Conservation (phyloP, 2,329 filamentous ascomycete genomes). For the Didymellaceae sp. region DNA sequence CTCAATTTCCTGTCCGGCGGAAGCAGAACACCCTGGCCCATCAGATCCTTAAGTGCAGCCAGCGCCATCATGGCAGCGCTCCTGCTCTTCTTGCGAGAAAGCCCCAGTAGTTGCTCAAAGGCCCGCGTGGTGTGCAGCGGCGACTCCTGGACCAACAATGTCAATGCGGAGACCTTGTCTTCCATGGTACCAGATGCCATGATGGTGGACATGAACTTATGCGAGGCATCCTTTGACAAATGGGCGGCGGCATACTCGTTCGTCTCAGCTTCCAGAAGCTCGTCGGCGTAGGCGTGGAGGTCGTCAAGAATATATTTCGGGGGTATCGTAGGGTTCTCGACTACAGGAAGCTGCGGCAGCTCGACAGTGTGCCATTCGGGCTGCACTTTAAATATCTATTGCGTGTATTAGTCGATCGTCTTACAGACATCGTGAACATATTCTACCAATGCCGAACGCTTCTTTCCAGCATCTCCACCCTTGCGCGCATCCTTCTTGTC, state of each 20-base stretch:
- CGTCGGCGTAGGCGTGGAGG: conserved; percentile 73
- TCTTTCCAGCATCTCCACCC: conserved; percentile 39
- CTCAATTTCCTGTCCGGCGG: conserved; percentile 82
- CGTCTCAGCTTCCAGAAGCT: conserved; percentile 79
- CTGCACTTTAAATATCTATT: conserved; percentile 64
- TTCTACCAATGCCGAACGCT: conserved; percentile 43
- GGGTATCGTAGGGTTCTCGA: conserved; percentile 55
- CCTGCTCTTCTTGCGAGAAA: conserved; percentile 93
- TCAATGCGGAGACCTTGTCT: conserved; percentile 95
- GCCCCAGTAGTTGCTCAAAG: conserved; percentile 78
- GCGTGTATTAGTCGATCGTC: conserved; percentile 27
- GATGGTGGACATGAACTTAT: conserved; percentile 96
- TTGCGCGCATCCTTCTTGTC: conserved; percentile 42
- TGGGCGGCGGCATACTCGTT: conserved; percentile 74
- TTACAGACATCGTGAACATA: neutral
- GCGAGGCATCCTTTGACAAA: conserved; percentile 80
- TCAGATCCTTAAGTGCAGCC: conserved; percentile 89
- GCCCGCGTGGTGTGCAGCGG: conserved; percentile 91
- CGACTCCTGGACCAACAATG: conserved; percentile 92
- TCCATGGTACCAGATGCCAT: conserved; percentile 96
- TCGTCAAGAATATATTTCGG: conserved; percentile 62
- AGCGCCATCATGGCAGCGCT: conserved; percentile 92
- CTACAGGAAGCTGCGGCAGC: conserved; percentile 59
- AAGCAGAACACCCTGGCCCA: conserved; percentile 85
- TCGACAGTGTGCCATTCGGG: conserved; percentile 71